phyloP scores from a whole-genome alignment of 1,284 basidiomycete genomes.

The Ustilago xerochloae region DNA sequence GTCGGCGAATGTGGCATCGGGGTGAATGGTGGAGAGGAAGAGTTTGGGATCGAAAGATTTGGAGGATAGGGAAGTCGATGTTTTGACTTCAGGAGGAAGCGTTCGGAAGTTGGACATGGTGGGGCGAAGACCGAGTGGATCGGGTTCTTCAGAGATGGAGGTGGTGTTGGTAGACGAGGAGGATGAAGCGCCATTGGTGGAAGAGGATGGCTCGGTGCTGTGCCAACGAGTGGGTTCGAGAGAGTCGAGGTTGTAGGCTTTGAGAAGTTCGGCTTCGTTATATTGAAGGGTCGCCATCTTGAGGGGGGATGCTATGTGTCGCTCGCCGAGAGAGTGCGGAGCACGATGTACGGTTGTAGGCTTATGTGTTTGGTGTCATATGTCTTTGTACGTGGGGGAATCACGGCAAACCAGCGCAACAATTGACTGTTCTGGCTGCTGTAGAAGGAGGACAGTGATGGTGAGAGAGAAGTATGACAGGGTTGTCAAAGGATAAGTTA shows the following conservation, averaged over 20 bases:
- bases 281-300: conserved; percentile 54
- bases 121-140: conserved; percentile 68
- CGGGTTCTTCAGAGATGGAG: conserved; percentile 65
- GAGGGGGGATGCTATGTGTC: neutral
- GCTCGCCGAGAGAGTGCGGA: too few species aligned
- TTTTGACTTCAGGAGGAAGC: conserved; percentile 43
- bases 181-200: conserved; percentile 27
- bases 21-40: conserved; percentile 90
- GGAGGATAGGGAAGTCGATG: conserved; percentile 72
- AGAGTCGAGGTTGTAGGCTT: conserved; percentile 68
- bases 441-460: too few species aligned
- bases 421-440: too few species aligned
- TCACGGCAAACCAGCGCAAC: too few species aligned
- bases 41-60: conserved; percentile 96
- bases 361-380: too few species aligned
- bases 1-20: conserved; percentile 94
- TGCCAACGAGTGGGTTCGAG: conserved; percentile 68
- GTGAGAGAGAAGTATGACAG: neutral
- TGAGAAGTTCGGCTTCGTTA: conserved; percentile 67
- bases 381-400: too few species aligned
- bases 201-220: conserved; percentile 25
- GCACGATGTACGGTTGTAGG: too few species aligned
- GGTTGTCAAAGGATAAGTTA: neutral
- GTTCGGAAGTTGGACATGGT: conserved; percentile 69
- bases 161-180: too few species aligned